These are phyloP conservation scores for Wilcoxina mikolae DNA, from an alignment of 495 filamentous ascomycete species.

Conservation along the genomic window DNA sequence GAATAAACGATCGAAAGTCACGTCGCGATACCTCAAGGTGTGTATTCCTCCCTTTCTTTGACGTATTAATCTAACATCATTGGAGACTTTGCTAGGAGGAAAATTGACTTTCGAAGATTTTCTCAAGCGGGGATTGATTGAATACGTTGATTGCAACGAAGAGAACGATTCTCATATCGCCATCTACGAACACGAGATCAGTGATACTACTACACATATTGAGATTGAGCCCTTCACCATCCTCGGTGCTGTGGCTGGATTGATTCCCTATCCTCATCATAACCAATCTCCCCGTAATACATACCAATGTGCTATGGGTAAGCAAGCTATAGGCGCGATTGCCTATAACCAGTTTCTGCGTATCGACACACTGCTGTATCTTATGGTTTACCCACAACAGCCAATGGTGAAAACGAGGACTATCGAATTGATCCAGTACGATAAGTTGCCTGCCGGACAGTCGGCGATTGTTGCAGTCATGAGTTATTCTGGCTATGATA, in stretches of 20 bases:
- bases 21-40: slow-evolving; percentile 50
- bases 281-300: slow-evolving; percentile 98
- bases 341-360: slow-evolving; percentile 92
- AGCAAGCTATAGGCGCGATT: slow-evolving; percentile 97
- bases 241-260: slow-evolving; percentile 87
- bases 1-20: slow-evolving; percentile 64
- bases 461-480: slow-evolving; percentile 96
- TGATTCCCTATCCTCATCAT: slow-evolving; percentile 97
- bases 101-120: slow-evolving; percentile 85
- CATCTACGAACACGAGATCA: slow-evolving; percentile 70
- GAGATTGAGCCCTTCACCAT: slow-evolving; percentile 98
- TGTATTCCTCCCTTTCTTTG: slow-evolving; percentile 4
- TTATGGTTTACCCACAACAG: slow-evolving; percentile 95
- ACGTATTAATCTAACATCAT: neutral
- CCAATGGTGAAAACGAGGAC: slow-evolving; percentile 94
- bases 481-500: slow-evolving; percentile 98
- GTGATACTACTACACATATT: slow-evolving; percentile 68
- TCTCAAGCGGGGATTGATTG: slow-evolving; percentile 70
- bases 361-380: slow-evolving; percentile 87
- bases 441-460: slow-evolving; percentile 91
- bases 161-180: slow-evolving; percentile 93
- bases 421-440: slow-evolving; percentile 93
- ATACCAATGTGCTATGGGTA: slow-evolving; percentile 99
- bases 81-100: slow-evolving; percentile 53
- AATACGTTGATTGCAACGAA: slow-evolving; percentile 96